Conservation (phyloP, 108 stramenopile species). For the Nannochloropsis oceanica region DNA sequence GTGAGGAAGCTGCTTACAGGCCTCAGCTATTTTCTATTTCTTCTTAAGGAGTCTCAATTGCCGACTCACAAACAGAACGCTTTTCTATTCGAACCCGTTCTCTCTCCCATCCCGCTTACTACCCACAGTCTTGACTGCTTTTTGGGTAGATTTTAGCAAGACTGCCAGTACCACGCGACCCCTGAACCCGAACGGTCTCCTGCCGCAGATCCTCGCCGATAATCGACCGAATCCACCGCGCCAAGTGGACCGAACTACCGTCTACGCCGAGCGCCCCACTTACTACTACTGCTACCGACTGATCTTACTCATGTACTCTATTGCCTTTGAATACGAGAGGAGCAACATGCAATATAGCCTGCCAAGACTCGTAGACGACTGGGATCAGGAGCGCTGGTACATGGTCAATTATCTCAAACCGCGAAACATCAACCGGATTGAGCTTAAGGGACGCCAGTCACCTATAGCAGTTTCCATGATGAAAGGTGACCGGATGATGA, state of each 20-base stretch:
- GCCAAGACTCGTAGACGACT: neutral
- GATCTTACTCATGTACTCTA: neutral
- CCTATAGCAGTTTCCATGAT: neutral
- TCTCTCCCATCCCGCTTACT: neutral
- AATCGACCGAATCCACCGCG: neutral
- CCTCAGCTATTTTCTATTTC: too few species aligned
- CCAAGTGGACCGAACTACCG: neutral
- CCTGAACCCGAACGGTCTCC: neutral
- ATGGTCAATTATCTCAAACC: neutral
- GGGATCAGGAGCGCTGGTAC: neutral
- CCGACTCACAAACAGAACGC: too few species aligned
- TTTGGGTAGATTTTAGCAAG: neutral
- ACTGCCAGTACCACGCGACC: neutral
- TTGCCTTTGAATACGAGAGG: neutral
- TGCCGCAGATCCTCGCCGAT: neutral
- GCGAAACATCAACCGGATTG: neutral
- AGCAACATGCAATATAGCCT: neutral
- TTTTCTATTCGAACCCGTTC: too few species aligned
- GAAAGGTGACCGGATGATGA: neutral
- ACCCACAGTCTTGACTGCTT: neutral
- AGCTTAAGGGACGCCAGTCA: neutral
- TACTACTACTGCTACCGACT: neutral
- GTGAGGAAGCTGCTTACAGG: too few species aligned
- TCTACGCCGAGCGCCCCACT: neutral
- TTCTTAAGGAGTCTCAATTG: too few species aligned